These are phyloP conservation scores for Globisporangium lucens DNA, from an alignment of 352 stramenopile species.

Conservation along the genomic window DNA sequence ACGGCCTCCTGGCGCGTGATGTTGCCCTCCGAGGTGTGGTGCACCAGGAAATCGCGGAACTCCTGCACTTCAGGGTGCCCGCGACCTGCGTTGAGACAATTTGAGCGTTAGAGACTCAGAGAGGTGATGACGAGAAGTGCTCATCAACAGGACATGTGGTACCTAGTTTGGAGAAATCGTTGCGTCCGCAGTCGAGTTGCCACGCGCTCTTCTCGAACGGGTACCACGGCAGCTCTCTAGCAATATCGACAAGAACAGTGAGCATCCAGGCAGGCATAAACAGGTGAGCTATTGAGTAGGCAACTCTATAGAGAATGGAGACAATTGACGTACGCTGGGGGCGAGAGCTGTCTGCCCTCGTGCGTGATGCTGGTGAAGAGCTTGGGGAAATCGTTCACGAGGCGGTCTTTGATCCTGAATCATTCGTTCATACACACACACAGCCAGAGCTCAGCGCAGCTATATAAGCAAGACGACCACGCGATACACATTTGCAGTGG, in stretches of 20 bases:
- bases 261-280: constrained; percentile 1
- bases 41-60: constrained; percentile 92
- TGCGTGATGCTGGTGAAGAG: constrained; percentile 33
- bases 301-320: not conserved
- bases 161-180: constrained; percentile 56
- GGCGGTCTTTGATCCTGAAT: constrained; percentile 39
- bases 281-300: not conserved
- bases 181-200: constrained; percentile 73
- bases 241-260: not conserved
- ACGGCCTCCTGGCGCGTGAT: constrained; percentile 97
- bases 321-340: constrained; percentile 26
- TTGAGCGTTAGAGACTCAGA: no score
- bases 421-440: not conserved
- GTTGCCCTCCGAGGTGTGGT: constrained; percentile 87
- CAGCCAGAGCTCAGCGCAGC: not conserved
- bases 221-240: constrained; percentile 63
- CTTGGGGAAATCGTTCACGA: constrained; percentile 43
- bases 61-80: constrained; percentile 60
- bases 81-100: constrained; percentile 20
- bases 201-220: constrained; percentile 51
- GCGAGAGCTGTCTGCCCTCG: constrained; percentile 29
- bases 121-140: no score
- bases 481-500: not conserved
- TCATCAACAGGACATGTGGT: no score
- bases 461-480: no score